Base-by-base conservation (phyloP, 257 asterid species). In the Solanum infundibuliforme region DNA sequence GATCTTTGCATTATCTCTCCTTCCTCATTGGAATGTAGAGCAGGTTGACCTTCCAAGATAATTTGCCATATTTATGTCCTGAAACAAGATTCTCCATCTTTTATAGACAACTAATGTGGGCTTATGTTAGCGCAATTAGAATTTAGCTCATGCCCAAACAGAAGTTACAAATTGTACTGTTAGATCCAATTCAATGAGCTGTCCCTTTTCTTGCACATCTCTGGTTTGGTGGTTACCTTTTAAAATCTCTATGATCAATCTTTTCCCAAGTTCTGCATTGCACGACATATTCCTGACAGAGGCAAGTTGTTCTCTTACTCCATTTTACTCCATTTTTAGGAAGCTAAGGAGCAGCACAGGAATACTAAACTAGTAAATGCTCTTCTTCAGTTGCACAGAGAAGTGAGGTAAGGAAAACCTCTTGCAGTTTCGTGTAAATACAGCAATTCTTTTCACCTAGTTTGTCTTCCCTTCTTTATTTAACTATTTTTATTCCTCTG, bases 281-380 rank as follows among this genome's bases (percentile, higher is more conserved):
- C 43, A 48, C 7, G 36, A 6, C 43, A 10, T 82, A 31, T 16
- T 46, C 69, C 43, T 82, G 86, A 82, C 86, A 48, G 71, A 48
- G 86, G 86, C 86, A 48, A 48, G 69, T 29, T 81, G 38, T 87
- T 87, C 87, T 87, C 84, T 83, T 55, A 6, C 65, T 55, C n/a
- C 21, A 46, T 46, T 46, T 46, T 89, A 77, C 34, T 91, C 25
- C 48, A 52, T 86, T 74, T 87, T 7, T 90, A 97, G 99, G 98
- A 94, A 87, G 88, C 97, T 74, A 95, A 96, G 90, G 98, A 95
- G 96, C 98, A 95, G 93, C 99, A 97, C 90, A 91, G 96, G 94
- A 97, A 97, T 91, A 93, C 98, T 85, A 96, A 97, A 90, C 93
- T 97, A 88, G 82, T 97, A 92, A 94, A 90, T 89, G 91, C 95